Conservation (phyloP, 768 basidiomycete species). For the Psilocybe tampanensis region DNA sequence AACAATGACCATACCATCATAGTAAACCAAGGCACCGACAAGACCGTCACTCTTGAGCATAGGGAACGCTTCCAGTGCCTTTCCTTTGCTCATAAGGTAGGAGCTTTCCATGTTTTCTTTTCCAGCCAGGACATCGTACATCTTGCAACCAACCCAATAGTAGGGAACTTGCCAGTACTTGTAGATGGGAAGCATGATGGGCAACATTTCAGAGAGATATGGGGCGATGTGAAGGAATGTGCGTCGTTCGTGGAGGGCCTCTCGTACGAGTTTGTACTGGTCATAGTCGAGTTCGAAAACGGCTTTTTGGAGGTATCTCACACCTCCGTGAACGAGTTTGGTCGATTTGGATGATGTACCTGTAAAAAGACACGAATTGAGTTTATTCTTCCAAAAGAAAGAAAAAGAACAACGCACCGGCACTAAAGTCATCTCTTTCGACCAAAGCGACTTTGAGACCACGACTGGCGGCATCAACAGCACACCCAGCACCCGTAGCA, state of each 20-base stretch:
- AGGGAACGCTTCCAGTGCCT: constrained; percentile 92
- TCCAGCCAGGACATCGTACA: constrained; percentile 95
- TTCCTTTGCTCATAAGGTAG: constrained; percentile 93
- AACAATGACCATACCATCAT: constrained; percentile 72
- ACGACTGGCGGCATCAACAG: constrained; percentile 90
- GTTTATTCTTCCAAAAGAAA: not conserved
- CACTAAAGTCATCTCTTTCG: constrained; percentile 89
- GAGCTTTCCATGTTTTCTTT: constrained; percentile 96
- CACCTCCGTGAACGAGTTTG: constrained; percentile 97
- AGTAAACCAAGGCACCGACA: constrained; percentile 95
- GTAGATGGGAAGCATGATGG: constrained; percentile 97
- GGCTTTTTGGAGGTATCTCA: constrained; percentile 96
- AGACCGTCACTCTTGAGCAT: constrained; percentile 94
- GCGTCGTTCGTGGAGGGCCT: constrained; percentile 89
- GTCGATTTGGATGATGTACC: constrained; percentile 97
- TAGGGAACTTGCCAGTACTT: constrained; percentile 99
- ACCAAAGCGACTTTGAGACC: constrained; percentile 93
- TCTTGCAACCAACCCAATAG: constrained; percentile 92
- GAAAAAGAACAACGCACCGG: constrained; percentile 57
- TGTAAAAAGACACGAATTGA: constrained; percentile 25
- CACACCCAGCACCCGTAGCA: constrained; percentile 96
- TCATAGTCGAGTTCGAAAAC: constrained; percentile 95
- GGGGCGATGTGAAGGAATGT: constrained; percentile 97
- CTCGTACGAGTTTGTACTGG: constrained; percentile 94
- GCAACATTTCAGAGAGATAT: constrained; percentile 89